phyloP scores from a whole-genome alignment of 2,329 filamentous ascomycete species.

The Calonectria hongkongensis region DNA sequence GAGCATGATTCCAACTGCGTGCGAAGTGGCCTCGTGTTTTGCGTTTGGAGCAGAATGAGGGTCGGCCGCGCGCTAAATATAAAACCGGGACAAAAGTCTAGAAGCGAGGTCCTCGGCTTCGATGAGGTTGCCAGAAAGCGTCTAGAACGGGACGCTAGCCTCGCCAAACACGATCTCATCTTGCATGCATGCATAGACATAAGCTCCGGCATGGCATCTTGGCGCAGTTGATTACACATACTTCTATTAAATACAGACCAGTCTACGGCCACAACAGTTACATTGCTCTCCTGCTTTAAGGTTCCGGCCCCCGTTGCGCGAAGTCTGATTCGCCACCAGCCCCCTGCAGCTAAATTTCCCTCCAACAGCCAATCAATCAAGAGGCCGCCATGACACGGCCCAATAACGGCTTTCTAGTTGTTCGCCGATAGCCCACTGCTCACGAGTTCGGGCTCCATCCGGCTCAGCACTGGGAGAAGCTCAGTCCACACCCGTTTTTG shows the following conservation, averaged over 20 bases:
- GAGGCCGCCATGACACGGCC: not conserved
- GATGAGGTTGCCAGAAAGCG: not conserved
- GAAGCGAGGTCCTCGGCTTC: conserved; percentile 10
- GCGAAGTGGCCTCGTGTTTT: not conserved
- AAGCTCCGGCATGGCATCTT: not conserved
- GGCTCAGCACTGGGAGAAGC: not conserved
- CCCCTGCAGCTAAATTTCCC: not conserved
- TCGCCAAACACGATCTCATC: conserved; percentile 11
- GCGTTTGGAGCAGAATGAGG: not conserved
- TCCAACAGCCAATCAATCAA: not conserved
- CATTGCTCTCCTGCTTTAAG: not conserved
- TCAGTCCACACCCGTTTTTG: conserved; percentile 19
- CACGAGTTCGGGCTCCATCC: conserved; percentile 11
- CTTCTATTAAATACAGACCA: no score
- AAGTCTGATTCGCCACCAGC: not conserved
- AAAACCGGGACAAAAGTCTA: not conserved
- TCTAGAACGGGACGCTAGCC: not conserved
- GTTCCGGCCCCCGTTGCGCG: not conserved
- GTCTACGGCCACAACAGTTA: not conserved
- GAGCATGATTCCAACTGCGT: not conserved
- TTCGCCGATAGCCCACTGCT: not conserved
- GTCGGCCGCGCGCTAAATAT: conserved; percentile 6
- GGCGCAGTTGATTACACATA: not conserved
- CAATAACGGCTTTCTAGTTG: not conserved
- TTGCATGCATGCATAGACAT: conserved; percentile 1